Conservation (phyloP, 2,329 filamentous ascomycete genomes). For the Sporothrix curviconia region DNA sequence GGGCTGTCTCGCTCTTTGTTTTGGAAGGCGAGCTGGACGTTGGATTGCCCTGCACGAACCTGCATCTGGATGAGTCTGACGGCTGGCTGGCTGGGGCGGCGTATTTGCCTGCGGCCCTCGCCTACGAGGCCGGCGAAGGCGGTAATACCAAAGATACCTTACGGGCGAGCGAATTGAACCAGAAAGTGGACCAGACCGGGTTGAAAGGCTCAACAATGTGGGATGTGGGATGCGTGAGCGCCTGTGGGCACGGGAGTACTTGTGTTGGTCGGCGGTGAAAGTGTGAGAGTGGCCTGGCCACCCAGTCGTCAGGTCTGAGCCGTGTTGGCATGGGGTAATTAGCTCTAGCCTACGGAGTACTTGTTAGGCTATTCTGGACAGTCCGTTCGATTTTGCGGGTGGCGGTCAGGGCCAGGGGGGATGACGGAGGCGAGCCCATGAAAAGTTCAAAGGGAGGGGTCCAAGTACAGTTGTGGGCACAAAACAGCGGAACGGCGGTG, state of each 20-base stretch:
- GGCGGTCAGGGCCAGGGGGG: slow-evolving; percentile 18
- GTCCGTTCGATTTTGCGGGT: slow-evolving; percentile 8
- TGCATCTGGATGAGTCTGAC: no score
- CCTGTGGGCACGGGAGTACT: not conserved
- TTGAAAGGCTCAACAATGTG: slow-evolving; percentile 16
- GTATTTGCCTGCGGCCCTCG: slow-evolving; percentile 4
- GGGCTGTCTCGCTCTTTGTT: no score
- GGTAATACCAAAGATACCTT: slow-evolving; percentile 14
- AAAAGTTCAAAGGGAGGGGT: not conserved
- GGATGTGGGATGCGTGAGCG: slow-evolving; percentile 14
- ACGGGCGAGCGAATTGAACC: slow-evolving; percentile 11
- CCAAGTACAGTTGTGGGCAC: not conserved
- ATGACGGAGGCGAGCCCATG: slow-evolving; percentile 10
- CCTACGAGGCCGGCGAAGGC: slow-evolving; percentile 21
- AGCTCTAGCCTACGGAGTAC: no score
- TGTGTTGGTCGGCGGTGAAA: slow-evolving; percentile 2
- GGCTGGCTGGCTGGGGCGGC: not conserved
- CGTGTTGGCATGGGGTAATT: not conserved
- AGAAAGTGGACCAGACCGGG: slow-evolving; percentile 21
- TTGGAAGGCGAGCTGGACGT: no score
- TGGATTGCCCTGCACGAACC: no score
- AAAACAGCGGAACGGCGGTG: not conserved
- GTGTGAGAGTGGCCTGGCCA: not conserved
- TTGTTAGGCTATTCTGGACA: not conserved
- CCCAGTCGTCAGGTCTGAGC: not conserved